phyloP scores from a whole-genome alignment of 768 basidiomycete species.

The Suillus subaureus region DNA sequence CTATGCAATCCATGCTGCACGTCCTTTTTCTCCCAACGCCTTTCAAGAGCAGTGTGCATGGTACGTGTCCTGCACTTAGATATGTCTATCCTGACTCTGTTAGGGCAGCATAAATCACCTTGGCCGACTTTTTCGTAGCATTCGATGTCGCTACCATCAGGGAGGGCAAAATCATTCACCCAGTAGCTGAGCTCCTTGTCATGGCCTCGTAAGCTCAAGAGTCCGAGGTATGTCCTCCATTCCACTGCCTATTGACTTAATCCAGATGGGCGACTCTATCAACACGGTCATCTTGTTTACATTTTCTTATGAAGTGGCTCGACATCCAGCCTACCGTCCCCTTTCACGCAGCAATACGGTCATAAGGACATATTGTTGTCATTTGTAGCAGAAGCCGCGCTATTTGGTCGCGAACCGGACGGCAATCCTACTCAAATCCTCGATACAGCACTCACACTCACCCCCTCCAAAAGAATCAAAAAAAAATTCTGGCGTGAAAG shows the following conservation, averaged over 20 bases:
- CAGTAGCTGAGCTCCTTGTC: constrained; percentile 94
- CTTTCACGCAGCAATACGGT: constrained; percentile 87
- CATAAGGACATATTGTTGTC: constrained; percentile 79
- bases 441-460: not conserved
- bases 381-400: constrained; percentile 90
- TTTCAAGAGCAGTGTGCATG: no score
- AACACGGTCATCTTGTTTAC: constrained; percentile 78
- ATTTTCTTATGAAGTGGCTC: constrained; percentile 34
- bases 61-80: constrained; percentile 32
- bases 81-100: constrained; percentile 11
- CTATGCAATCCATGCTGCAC: no score
- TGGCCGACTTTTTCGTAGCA: constrained; percentile 90
- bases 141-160: constrained; percentile 98
- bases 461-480: constrained; percentile 60
- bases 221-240: constrained; percentile 65
- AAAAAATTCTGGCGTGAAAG: constrained; percentile 84
- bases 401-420: constrained; percentile 95
- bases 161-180: constrained; percentile 98
- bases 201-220: constrained; percentile 99
- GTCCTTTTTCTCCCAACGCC: no score
- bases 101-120: constrained; percentile 98
- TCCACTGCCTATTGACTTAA: constrained; percentile 11
- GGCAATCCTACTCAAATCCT: constrained; percentile 44
- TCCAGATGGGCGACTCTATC: constrained; percentile 95
- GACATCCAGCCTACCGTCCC: constrained; percentile 67